Evolutionary conservation across 805 yeast genomes (phyloP).

Genomic region (Alloascoidea africana): DNA sequence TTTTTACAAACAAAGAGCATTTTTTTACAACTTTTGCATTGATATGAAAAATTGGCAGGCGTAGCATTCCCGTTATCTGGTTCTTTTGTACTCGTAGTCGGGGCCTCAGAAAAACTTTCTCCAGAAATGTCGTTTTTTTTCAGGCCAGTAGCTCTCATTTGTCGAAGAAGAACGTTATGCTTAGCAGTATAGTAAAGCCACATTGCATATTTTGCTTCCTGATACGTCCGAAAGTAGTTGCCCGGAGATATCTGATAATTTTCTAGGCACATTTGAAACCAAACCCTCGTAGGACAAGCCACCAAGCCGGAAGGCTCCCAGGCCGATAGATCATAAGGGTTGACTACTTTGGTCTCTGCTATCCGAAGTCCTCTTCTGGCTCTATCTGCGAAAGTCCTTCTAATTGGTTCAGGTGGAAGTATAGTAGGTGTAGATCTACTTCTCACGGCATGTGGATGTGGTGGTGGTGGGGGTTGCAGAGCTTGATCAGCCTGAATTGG

Average conservation of each 20-base stretch:
- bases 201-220: constrained; percentile 1
- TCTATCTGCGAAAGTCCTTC: no score
- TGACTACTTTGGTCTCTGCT: no score
- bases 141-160: constrained; percentile 1
- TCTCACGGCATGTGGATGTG: no score
- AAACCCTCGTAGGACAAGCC: background rate
- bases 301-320: no score
- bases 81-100: no score
- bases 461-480: no score
- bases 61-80: constrained; percentile 29
- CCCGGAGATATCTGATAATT: background rate
- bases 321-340: no score
- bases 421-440: no score
- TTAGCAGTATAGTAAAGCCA: background rate
- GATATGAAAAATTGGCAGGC: constrained; percentile 27
- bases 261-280: background rate
- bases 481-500: no score
- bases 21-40: constrained; percentile 23
- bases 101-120: no score
- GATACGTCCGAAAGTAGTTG: constrained; percentile 1
- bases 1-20: background rate
- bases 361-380: no score
- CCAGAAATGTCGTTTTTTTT: background rate
- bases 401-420: no score
- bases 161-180: background rate